A percentile compares a stretch with the other conserved stretches of the same genome.
Evolutionary conservation across 2,329 filamentous ascomycete species (phyloP).

Genomic region (Fusarium paranaense): DNA sequence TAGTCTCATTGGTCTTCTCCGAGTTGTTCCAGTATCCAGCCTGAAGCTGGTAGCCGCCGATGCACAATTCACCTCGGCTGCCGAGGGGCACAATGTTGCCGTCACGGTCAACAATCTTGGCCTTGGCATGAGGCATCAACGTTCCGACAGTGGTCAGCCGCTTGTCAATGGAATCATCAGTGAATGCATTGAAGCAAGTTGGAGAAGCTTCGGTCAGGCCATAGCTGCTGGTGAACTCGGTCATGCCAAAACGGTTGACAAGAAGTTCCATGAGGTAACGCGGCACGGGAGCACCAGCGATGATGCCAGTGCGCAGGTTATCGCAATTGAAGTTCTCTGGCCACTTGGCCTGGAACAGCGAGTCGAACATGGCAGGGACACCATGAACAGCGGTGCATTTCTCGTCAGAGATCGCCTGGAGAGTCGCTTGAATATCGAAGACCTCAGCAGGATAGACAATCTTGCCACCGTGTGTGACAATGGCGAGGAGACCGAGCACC

Average conservation of each 20-base stretch:
- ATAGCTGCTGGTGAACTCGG: slow-evolving; percentile 77
- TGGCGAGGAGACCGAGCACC: slow-evolving; percentile 78
- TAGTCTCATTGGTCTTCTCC: slow-evolving; percentile 75
- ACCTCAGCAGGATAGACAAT: slow-evolving; percentile 81
- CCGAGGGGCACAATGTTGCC: slow-evolving; percentile 76
- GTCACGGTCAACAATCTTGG: slow-evolving; percentile 80
- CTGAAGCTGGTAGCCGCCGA: slow-evolving; percentile 81
- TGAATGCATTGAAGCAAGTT: slow-evolving; percentile 84
- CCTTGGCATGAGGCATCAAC: slow-evolving; percentile 78
- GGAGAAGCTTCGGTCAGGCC: slow-evolving; percentile 83
- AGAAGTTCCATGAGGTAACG: slow-evolving; percentile 79
- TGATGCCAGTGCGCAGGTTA: slow-evolving; percentile 78
- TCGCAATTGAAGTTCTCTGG: slow-evolving; percentile 58
- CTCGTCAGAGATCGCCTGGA: slow-evolving; percentile 75
- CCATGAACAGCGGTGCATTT: slow-evolving; percentile 81
- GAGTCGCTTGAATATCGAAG: slow-evolving; percentile 75
- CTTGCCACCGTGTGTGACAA: slow-evolving; percentile 79
- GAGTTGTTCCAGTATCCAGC: slow-evolving; percentile 76
- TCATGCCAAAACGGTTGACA: slow-evolving; percentile 78
- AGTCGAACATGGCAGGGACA: slow-evolving; percentile 87
- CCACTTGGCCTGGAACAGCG: slow-evolving; percentile 63
- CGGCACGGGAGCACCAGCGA: slow-evolving; percentile 82
- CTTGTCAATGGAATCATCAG: slow-evolving; percentile 74
- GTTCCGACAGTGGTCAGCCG: slow-evolving; percentile 80
- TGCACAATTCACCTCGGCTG: slow-evolving; percentile 78